Percentiles rank a stretch among this genome's conserved stretches.
phyloP scores from a whole-genome alignment of 2,329 filamentous ascomycete genomes.

The Teratosphaeria epicoccoides region DNA sequence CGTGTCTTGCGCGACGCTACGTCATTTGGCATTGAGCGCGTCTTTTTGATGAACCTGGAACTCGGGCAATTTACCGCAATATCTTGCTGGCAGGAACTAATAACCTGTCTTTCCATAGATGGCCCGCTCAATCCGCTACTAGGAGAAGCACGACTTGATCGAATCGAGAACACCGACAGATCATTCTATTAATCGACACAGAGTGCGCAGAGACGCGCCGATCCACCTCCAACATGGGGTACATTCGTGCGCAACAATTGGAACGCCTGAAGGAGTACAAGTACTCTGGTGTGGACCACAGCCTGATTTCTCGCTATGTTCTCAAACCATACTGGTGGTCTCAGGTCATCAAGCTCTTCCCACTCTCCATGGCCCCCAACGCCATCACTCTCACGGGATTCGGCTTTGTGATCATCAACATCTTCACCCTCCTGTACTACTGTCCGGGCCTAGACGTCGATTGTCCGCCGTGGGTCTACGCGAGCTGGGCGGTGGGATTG shows the following conservation, averaged over 20 bases:
- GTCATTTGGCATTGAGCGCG: background rate
- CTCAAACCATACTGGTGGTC: constrained; percentile 97
- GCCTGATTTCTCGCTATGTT: constrained; percentile 80
- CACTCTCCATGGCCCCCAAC: constrained; percentile 78
- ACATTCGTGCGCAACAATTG: constrained; percentile 85
- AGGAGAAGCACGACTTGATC: too few species aligned
- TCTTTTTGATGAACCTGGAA: too few species aligned
- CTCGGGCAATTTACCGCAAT: background rate
- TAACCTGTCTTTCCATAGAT: background rate
- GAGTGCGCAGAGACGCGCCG: background rate
- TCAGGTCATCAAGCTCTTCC: constrained; percentile 87
- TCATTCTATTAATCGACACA: too few species aligned
- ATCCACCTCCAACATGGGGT: constrained; percentile 56
- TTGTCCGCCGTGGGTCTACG: constrained; percentile 92
- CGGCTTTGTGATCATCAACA: constrained; percentile 80
- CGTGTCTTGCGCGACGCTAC: background rate
- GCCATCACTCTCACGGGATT: constrained; percentile 84
- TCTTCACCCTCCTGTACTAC: constrained; percentile 90
- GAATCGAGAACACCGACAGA: too few species aligned
- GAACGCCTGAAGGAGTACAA: constrained; percentile 87
- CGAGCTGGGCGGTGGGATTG: constrained; percentile 75
- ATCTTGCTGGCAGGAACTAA: background rate
- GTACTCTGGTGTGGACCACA: constrained; percentile 76
- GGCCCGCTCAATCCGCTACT: too few species aligned
- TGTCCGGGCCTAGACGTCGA: constrained; percentile 88